phyloP scores from a whole-genome alignment of 441 rosid genomes.

The Populus hybrid region DNA sequence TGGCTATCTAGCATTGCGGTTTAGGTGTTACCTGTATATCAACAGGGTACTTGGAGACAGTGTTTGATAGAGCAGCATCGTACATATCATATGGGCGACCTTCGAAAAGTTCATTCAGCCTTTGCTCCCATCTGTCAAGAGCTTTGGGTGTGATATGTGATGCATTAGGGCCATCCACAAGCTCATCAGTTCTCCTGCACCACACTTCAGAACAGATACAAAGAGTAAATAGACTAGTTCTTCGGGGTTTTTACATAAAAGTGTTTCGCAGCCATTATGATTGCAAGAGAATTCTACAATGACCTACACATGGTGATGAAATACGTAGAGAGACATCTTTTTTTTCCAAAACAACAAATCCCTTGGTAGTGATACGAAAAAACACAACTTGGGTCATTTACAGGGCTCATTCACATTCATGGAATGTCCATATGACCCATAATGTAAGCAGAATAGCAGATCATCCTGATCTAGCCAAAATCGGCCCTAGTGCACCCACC shows the following conservation, averaged over 20 bases:
- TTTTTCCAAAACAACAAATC: too few relatives aligned
- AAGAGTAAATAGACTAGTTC: background rate
- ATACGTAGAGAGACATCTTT: too few relatives aligned
- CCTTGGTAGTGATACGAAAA: too few relatives aligned
- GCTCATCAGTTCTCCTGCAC: constrained; percentile 96
- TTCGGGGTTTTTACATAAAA: background rate
- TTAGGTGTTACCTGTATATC: constrained; percentile 65
- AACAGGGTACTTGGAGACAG: constrained; percentile 67
- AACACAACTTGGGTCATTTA: too few relatives aligned
- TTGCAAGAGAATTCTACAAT: background rate
- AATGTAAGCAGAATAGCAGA: too few relatives aligned
- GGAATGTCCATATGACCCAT: too few relatives aligned
- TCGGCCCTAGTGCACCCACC: background rate
- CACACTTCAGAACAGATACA: constrained; percentile 53
- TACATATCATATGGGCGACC: constrained; percentile 87
- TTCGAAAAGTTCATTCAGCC: constrained; percentile 71
- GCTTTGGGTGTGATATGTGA: constrained; percentile 86
- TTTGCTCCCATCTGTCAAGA: constrained; percentile 81
- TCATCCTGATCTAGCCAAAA: too few relatives aligned
- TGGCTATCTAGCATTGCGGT: background rate
- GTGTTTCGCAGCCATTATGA: background rate
- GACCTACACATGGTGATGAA: background rate
- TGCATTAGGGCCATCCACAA: constrained; percentile 89
- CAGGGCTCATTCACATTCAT: too few relatives aligned
- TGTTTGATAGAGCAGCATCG: constrained; percentile 85